Evolutionary conservation across 2,329 filamentous ascomycete genomes (phyloP).

Genomic region (Cordyceps cateniannulata): DNA sequence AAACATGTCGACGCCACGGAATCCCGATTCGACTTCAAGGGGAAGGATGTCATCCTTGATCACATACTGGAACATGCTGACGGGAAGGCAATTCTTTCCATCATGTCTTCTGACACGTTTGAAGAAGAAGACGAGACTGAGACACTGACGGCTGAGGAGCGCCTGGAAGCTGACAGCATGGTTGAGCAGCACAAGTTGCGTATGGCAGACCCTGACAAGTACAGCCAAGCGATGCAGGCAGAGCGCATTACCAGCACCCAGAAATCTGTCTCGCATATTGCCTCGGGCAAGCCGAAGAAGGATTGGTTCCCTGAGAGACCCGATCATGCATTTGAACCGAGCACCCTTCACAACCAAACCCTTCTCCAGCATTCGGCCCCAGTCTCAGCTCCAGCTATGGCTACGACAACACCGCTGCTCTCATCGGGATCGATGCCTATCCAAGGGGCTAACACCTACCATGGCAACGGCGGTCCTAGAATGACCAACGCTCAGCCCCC

Average conservation of each 20-base stretch:
- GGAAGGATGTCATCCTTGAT: slow-evolving; percentile 58
- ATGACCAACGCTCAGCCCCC: too few relatives aligned
- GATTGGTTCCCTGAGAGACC: slow-evolving; percentile 1
- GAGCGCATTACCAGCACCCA: not conserved
- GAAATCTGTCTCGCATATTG: not conserved
- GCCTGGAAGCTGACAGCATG: slow-evolving; percentile 43
- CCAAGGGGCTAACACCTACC: not conserved
- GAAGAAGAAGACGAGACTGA: slow-evolving; percentile 58
- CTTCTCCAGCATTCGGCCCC: not conserved
- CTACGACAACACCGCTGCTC: slow-evolving; percentile 14
- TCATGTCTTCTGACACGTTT: slow-evolving; percentile 66
- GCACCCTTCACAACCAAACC: not conserved
- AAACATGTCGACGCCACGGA: slow-evolving; percentile 36
- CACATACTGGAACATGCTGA: slow-evolving; percentile 34
- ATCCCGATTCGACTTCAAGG: slow-evolving; percentile 41
- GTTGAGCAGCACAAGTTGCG: slow-evolving; percentile 28
- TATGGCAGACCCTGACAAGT: slow-evolving; percentile 27
- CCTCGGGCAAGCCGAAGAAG: slow-evolving; percentile 4
- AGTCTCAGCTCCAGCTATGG: not conserved
- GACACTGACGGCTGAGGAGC: slow-evolving; percentile 53
- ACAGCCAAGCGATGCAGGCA: slow-evolving; percentile 17
- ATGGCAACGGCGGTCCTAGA: not conserved
- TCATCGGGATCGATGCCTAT: not conserved
- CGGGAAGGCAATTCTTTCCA: slow-evolving; percentile 40
- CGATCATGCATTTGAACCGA: not conserved